Conservation (phyloP, 1,284 basidiomycete genomes). For the Papiliotrema fonsecae region DNA sequence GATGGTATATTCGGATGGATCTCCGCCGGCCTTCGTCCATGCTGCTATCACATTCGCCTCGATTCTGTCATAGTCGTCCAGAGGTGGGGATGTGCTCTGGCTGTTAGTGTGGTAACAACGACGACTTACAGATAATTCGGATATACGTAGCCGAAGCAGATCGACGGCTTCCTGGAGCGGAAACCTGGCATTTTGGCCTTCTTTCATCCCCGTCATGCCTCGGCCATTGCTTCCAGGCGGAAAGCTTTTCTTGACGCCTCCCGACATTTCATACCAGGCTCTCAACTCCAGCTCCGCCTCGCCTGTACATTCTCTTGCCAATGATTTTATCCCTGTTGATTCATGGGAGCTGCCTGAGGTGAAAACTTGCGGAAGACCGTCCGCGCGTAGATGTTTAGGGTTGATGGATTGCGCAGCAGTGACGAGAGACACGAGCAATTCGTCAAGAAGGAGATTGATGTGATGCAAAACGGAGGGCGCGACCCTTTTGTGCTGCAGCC, state of each 20-base stretch:
- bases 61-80: slow-evolving; percentile 3
- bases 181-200: slow-evolving; percentile 19
- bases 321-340: slow-evolving; percentile 42
- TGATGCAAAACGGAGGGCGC: slow-evolving; percentile 64
- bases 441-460: slow-evolving; percentile 82
- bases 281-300: slow-evolving; percentile 87
- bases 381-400: slow-evolving; percentile 65
- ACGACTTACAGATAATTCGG: slow-evolving; percentile 41
- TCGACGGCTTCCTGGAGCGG: slow-evolving; percentile 35
- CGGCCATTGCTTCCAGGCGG: slow-evolving; percentile 28
- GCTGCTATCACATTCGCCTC: slow-evolving; percentile 16
- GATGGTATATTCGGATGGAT: slow-evolving; percentile 46
- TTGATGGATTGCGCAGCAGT: slow-evolving; percentile 65
- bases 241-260: slow-evolving; percentile 20
- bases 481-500: slow-evolving; percentile 81
- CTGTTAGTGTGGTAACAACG: background rate
- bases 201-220: slow-evolving; percentile 18
- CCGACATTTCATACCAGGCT: slow-evolving; percentile 62
- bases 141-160: slow-evolving; percentile 39
- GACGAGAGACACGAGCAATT: slow-evolving; percentile 72
- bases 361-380: slow-evolving; percentile 64
- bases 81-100: slow-evolving; percentile 29
- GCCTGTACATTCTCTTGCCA: slow-evolving; percentile 82
- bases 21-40: slow-evolving; percentile 41
- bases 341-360: slow-evolving; percentile 50